phyloP scores from a whole-genome alignment of 768 basidiomycete species.

The Lactarius psammicola region DNA sequence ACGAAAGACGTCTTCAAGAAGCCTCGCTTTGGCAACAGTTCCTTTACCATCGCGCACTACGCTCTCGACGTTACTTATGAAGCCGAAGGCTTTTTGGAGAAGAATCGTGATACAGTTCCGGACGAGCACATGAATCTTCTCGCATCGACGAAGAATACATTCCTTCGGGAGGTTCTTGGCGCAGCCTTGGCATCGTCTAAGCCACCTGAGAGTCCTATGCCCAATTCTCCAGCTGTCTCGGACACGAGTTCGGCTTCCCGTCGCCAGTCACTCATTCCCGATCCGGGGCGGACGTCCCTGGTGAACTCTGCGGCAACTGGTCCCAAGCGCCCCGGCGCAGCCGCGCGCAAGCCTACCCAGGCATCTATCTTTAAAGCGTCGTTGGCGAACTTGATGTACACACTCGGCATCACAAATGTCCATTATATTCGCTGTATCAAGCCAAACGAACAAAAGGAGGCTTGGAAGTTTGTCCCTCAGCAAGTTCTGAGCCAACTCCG shows the following conservation, averaged over 20 bases:
- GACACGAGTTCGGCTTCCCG: slow-evolving; percentile 77
- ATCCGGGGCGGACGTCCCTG: slow-evolving; percentile 76
- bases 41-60: slow-evolving; percentile 98
- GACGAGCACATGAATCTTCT: slow-evolving; percentile 95
- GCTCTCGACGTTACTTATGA: slow-evolving; percentile 98
- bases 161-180: slow-evolving; percentile 94
- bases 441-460: slow-evolving; percentile 93
- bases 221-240: slow-evolving; percentile 73
- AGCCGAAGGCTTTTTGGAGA: slow-evolving; percentile 97
- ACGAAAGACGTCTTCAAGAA: slow-evolving; percentile 94
- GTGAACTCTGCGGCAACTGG: slow-evolving; percentile 50
- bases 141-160: slow-evolving; percentile 82
- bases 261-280: slow-evolving; percentile 82
- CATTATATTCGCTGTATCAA: slow-evolving; percentile 99
- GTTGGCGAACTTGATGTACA: slow-evolving; percentile 92
- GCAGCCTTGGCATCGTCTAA: slow-evolving; percentile 77
- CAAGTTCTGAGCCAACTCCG: slow-evolving; percentile 93
- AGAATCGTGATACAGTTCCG: slow-evolving; percentile 97
- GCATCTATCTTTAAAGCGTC: slow-evolving; percentile 99
- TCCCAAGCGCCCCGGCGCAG: slow-evolving; percentile 62
- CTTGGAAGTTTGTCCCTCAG: slow-evolving; percentile 96
- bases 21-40: slow-evolving; percentile 95
- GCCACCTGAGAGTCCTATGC: slow-evolving; percentile 62
- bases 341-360: slow-evolving; percentile 90
- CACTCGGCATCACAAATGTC: slow-evolving; percentile 94